Percentiles rank a stretch among this genome's conserved stretches.
These are phyloP conservation scores for Ajuga reptans DNA, from an alignment of 305 asterid species.

Conservation along the genomic window DNA sequence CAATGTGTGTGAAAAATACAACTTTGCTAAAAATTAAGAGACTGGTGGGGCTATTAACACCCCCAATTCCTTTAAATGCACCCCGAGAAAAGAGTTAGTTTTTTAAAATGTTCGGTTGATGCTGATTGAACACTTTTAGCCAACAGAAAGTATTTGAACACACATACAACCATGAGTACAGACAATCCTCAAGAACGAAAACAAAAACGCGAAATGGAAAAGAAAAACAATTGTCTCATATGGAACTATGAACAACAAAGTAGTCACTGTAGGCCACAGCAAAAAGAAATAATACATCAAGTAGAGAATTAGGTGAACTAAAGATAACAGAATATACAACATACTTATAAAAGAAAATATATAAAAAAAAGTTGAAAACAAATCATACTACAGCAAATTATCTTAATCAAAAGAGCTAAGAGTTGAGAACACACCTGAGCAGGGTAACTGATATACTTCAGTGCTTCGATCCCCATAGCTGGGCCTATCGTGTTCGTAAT, in stretches of 20 bases:
- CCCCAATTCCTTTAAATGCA: too few relatives aligned
- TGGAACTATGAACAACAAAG: not conserved
- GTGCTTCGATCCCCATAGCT: slow-evolving; percentile 97
- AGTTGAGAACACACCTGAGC: slow-evolving; percentile 58
- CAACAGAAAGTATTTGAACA: not conserved
- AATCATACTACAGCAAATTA: not conserved
- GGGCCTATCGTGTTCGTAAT: slow-evolving; percentile 94
- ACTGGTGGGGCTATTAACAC: too few relatives aligned
- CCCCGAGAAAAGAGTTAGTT: too few relatives aligned
- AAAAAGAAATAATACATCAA: not conserved
- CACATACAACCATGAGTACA: not conserved
- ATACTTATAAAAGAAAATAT: too few relatives aligned
- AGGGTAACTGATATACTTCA: slow-evolving; percentile 95
- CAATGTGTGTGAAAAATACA: too few relatives aligned
- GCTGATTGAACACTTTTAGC: not conserved
- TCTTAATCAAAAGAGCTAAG: not conserved
- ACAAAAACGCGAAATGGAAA: too few relatives aligned
- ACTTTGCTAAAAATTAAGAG: too few relatives aligned
- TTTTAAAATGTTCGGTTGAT: too few relatives aligned
- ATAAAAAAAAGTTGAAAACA: not conserved
- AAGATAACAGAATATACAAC: not conserved
- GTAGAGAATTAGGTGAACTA: not conserved
- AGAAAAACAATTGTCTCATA: not conserved
- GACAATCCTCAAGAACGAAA: not conserved
- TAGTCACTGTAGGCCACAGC: not conserved